Evolutionary conservation across 192 early-diverging fungal genomes (phyloP), one percentile per base, ranked within the genome.

Genomic region (Coemansia sp.): DNA sequence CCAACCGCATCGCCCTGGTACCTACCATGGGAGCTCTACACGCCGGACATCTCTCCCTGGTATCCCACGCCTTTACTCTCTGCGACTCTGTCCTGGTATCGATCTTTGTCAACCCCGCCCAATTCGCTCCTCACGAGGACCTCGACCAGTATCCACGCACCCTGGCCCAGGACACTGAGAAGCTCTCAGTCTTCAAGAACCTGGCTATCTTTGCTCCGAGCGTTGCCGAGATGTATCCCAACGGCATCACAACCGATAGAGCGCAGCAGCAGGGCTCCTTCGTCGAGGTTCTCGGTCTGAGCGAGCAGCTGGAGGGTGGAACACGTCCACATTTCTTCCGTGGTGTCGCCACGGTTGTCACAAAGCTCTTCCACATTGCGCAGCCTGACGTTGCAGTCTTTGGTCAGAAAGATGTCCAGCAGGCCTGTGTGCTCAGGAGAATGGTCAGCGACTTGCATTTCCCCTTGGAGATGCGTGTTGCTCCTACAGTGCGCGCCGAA

Each of bases 11-110:
- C n/a, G 96, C 92, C 11, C 90, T 94, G 57, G 91, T 99, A 0
- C 90, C 96, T 0, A 99, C 96, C n/a, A 99, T 99, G 96, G 96
- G 96, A 2, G 93, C 92, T 0, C 77, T 99, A 18, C 96, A 99
- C 60, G 68, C 80, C 2, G 96, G 96, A 5, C 96, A 99, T 60
- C 55, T 95, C 27, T 65, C 59, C 9, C 78, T 98, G 4, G 85
- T 85, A 2, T 54, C 59, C 17, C 46, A 49, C 8, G 93, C 88
- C 0, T 68, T 77, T 14, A 15, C 68, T 36, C 45, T 78, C 15
- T 89, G 86, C 64, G 83, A 89, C 39, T 41, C 66, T 20, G 87
- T 93, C 2, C 85, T 90, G 0, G 75, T 91, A 17, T 86, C 85
- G 48, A 93, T 99, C 50, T 99, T 97, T 75, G 96, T 99, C 27